Base-by-base conservation (phyloP, 352 stramenopile genomes). In the Pythium brassicae region DNA sequence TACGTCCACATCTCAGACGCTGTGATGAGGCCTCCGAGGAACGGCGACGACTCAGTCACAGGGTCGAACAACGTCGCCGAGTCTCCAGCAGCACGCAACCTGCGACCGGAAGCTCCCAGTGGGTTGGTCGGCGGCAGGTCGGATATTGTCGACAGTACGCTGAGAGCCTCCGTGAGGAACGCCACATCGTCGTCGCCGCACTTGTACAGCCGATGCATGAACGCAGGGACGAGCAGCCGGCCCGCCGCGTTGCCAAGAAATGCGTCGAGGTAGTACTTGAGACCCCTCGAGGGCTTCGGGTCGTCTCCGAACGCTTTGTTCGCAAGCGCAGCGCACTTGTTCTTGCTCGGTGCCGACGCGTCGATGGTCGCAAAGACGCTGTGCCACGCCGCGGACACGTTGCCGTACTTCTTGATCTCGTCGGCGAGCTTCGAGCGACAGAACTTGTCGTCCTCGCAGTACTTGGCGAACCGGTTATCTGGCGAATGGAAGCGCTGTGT, bases 1-100 rank as follows among this genome's bases (percentile, higher is more conserved):
- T 29, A 15, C 22, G 57, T 40, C 60, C 60, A 66, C 43, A 66
- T 63, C 49, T 62, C 60, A 2, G 54, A 62, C 22, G 50, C 29
- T 1, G 29, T 19, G 26, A 66, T 59, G 26, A 56, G 37, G 20
- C 37, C 50, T 9, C 39, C 43, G 15, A 66, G 54, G 42, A 66
- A 55, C 19, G 20, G 46, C 37, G 53, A 62, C 29, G 42, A 23
- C 7, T 25, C 37, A 32, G 50, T 20, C 20, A 58, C 53, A 27
- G 39, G 40, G 45, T 64, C 15, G 53, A 35, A 47, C 35, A 23
- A 20, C 17, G 35, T 39, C 20, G 35, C n/a, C n/a, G n/a, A n/a
- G n/a, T n/a, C n/a, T n/a, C n/a, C n/a, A n/a, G n/a, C n/a, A n/a
- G n/a, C n/a, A n/a, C n/a, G n/a, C n/a, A n/a, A n/a, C n/a, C n/a